Conservation (phyloP, 2,329 filamentous ascomycete genomes). For the Aspergillus ustus region DNA sequence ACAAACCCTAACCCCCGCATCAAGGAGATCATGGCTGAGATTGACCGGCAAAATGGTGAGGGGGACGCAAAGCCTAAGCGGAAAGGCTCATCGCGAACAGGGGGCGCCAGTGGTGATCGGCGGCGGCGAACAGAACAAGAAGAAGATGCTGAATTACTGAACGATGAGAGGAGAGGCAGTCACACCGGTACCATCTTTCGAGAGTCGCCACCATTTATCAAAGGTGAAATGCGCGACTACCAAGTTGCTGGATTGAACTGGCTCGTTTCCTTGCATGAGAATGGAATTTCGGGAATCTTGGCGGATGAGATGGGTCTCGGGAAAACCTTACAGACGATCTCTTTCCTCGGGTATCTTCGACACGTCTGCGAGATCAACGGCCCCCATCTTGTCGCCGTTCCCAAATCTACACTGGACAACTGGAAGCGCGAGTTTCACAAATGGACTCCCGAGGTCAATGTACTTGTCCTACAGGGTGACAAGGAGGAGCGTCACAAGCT, state of each 20-base stretch:
- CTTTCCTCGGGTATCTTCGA: constrained; percentile 91
- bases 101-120: constrained; percentile 78
- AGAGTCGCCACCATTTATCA: constrained; percentile 87
- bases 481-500: constrained; percentile 90
- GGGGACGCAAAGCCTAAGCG: constrained; percentile 72
- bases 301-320: constrained; percentile 99
- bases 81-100: constrained; percentile 77
- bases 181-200: constrained; percentile 89
- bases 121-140: constrained; percentile 93
- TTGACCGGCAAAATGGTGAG: constrained; percentile 87
- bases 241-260: constrained; percentile 95
- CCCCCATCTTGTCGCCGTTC: constrained; percentile 88
- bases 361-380: constrained; percentile 88
- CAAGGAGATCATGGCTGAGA: constrained; percentile 89
- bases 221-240: constrained; percentile 93
- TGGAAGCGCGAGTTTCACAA: constrained; percentile 93
- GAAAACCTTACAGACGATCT: constrained; percentile 96
- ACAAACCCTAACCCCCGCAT: constrained; percentile 95
- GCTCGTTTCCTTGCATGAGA: constrained; percentile 96
- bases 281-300: constrained; percentile 96
- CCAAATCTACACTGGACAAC: constrained; percentile 97
- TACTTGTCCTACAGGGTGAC: constrained; percentile 88
- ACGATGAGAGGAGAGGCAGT: constrained; percentile 87
- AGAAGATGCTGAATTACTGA: constrained; percentile 85
- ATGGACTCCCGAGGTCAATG: constrained; percentile 96